A percentile compares a stretch with the other conserved stretches of the same genome.
Conservation (phyloP, 2,329 filamentous ascomycete species). For the Cryphonectria naterciae region DNA sequence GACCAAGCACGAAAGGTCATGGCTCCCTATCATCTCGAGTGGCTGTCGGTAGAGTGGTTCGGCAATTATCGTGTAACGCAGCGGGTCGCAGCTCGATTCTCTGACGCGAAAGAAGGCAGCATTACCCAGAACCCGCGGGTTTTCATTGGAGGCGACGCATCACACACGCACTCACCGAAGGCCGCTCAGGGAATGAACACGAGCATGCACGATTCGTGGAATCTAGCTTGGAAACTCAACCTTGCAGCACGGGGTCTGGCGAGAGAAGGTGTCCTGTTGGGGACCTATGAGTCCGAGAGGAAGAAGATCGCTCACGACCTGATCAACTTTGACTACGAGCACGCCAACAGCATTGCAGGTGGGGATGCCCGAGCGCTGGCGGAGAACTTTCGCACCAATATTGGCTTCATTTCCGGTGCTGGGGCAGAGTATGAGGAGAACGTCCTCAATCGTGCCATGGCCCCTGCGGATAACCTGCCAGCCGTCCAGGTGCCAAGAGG, state of each 20-base stretch:
- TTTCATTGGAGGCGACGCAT: slow-evolving; percentile 72
- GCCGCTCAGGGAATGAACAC: slow-evolving; percentile 72
- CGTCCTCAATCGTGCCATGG: slow-evolving; percentile 6
- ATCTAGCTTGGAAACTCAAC: slow-evolving; percentile 58
- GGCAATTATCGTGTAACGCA: slow-evolving; percentile 73
- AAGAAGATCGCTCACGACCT: slow-evolving; percentile 63
- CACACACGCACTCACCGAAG: slow-evolving; percentile 74
- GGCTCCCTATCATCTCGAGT: slow-evolving; percentile 59
- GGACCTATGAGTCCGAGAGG: slow-evolving; percentile 67
- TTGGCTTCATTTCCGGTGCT: slow-evolving; percentile 74
- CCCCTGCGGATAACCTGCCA: slow-evolving; percentile 13
- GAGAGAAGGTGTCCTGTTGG: slow-evolving; percentile 53
- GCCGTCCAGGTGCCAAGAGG: slow-evolving; percentile 27
- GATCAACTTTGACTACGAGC: slow-evolving; percentile 63
- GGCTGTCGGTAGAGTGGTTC: slow-evolving; percentile 70
- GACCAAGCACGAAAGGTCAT: slow-evolving; percentile 65
- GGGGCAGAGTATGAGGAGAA: slow-evolving; percentile 54
- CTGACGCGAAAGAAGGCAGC: slow-evolving; percentile 48
- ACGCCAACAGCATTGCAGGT: slow-evolving; percentile 61
- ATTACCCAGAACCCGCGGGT: slow-evolving; percentile 50
- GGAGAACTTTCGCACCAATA: slow-evolving; percentile 71
- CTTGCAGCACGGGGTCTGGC: slow-evolving; percentile 60
- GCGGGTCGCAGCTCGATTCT: slow-evolving; percentile 71
- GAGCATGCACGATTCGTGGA: slow-evolving; percentile 65
- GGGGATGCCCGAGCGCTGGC: slow-evolving; percentile 67